phyloP scores from a whole-genome alignment of 768 basidiomycete genomes.

The Tricholoma matsutake region DNA sequence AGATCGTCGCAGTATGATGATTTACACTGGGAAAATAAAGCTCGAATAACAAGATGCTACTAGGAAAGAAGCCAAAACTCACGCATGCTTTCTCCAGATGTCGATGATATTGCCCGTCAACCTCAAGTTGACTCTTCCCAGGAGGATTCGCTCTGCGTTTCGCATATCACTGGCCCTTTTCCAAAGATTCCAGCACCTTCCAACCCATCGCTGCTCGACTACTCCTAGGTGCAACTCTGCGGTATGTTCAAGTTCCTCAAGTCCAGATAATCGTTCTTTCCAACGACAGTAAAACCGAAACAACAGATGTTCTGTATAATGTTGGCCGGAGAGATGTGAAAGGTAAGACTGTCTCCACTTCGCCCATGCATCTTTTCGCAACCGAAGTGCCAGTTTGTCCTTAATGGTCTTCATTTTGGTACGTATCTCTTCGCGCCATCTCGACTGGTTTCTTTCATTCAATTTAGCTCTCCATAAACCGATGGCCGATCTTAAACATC shows the following conservation, averaged over 20 bases:
- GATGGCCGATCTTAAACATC: constrained; percentile 41
- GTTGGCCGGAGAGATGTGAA: constrained; percentile 48
- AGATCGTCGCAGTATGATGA: constrained; percentile 39
- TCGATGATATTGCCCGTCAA: constrained; percentile 46
- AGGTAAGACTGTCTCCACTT: constrained; percentile 63
- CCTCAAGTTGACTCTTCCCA: constrained; percentile 43
- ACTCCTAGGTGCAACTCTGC: constrained; percentile 48
- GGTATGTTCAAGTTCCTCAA: constrained; percentile 43
- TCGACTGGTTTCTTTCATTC: constrained; percentile 51
- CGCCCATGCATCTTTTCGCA: constrained; percentile 57
- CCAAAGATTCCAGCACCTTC: constrained; percentile 59
- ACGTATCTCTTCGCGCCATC: constrained; percentile 72
- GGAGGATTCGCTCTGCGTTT: constrained; percentile 42
- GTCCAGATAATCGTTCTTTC: constrained; percentile 40
- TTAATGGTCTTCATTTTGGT: constrained; percentile 61
- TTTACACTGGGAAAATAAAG: constrained; percentile 36
- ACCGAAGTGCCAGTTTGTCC: constrained; percentile 49
- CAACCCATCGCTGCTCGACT: constrained; percentile 34
- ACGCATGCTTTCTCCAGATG: constrained; percentile 42
- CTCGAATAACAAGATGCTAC: neutral
- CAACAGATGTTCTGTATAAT: constrained; percentile 44
- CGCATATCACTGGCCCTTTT: constrained; percentile 40
- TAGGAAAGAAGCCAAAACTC: constrained; percentile 7
- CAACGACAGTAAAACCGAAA: constrained; percentile 48
- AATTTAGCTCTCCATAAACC: constrained; percentile 52